phyloP scores from a whole-genome alignment of 2,329 filamentous ascomycete genomes.

The Tothia fuscella region DNA sequence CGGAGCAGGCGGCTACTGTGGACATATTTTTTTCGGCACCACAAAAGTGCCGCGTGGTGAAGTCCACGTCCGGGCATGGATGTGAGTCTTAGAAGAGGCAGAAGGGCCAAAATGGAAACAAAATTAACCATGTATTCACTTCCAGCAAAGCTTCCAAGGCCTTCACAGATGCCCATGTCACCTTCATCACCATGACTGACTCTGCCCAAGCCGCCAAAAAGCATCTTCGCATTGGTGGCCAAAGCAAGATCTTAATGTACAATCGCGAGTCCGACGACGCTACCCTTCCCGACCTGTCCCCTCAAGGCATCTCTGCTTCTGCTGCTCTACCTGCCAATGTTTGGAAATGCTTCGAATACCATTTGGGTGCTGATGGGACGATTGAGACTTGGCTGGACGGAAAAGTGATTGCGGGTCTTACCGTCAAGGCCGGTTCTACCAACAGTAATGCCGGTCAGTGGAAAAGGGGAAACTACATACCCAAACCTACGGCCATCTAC shows the following conservation, averaged over 20 bases:
- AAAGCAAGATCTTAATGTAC: constrained; percentile 51
- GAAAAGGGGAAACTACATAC: constrained; percentile 37
- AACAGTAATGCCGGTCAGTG: constrained; percentile 44
- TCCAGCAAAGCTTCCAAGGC: constrained; percentile 43
- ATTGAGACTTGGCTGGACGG: constrained; percentile 51
- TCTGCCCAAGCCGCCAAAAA: constrained; percentile 42
- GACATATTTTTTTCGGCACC: constrained; percentile 50
- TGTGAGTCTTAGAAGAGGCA: constrained; percentile 34
- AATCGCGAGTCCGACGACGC: constrained; percentile 53
- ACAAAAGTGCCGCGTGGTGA: constrained; percentile 43
- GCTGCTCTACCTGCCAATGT: constrained; percentile 35
- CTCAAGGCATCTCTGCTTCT: constrained; percentile 45
- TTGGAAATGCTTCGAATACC: constrained; percentile 52
- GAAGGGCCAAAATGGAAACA: constrained; percentile 6
- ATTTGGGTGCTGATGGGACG: constrained; percentile 44
- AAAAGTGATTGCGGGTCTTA: constrained; percentile 40
- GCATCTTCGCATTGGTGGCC: constrained; percentile 50
- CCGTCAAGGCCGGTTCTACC: constrained; percentile 31
- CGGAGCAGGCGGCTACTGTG: constrained; percentile 1
- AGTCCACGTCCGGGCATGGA: constrained; percentile 43
- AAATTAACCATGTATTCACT: constrained; percentile 14
- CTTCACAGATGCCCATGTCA: constrained; percentile 47
- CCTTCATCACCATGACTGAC: constrained; percentile 54
- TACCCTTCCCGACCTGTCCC: constrained; percentile 48
- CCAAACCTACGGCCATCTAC: constrained; percentile 44